Evolutionary conservation across 2,329 filamentous ascomycete genomes (phyloP).

Genomic region (Fonsecaea nubica): DNA sequence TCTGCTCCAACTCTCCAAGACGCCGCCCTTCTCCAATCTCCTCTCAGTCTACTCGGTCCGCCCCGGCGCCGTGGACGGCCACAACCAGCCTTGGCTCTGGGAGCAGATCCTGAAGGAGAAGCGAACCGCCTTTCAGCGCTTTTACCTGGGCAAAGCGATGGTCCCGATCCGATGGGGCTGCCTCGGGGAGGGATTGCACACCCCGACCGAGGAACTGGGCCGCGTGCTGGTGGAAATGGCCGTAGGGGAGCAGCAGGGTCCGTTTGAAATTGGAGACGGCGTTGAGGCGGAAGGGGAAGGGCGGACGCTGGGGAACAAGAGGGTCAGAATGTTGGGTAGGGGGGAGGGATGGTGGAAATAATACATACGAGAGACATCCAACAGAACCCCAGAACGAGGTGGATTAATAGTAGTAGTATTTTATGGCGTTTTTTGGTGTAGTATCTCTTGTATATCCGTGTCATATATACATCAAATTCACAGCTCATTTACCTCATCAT

Average conservation of each 20-base stretch:
- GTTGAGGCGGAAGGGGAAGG: constrained; percentile 27
- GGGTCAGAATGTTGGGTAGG: constrained; percentile 27
- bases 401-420: background rate
- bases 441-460: background rate
- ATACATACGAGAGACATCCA: background rate
- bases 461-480: background rate
- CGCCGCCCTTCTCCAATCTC: constrained; percentile 49
- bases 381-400: background rate
- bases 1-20: constrained; percentile 60
- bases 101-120: constrained; percentile 36
- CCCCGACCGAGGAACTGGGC: constrained; percentile 56
- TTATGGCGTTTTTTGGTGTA: background rate
- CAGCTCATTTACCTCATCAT: background rate
- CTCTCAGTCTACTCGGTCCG: constrained; percentile 65
- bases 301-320: constrained; percentile 28
- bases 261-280: constrained; percentile 20
- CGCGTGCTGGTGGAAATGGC: constrained; percentile 58
- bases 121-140: constrained; percentile 42
- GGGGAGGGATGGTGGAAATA: constrained; percentile 11
- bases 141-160: constrained; percentile 39
- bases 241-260: constrained; percentile 47
- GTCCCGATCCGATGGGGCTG: constrained; percentile 24
- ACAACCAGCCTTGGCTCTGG: constrained; percentile 51
- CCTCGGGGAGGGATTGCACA: constrained; percentile 18
- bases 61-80: constrained; percentile 65